phyloP scores from a whole-genome alignment of 75 land plant species.

The Chamaecyparis obtusa region DNA sequence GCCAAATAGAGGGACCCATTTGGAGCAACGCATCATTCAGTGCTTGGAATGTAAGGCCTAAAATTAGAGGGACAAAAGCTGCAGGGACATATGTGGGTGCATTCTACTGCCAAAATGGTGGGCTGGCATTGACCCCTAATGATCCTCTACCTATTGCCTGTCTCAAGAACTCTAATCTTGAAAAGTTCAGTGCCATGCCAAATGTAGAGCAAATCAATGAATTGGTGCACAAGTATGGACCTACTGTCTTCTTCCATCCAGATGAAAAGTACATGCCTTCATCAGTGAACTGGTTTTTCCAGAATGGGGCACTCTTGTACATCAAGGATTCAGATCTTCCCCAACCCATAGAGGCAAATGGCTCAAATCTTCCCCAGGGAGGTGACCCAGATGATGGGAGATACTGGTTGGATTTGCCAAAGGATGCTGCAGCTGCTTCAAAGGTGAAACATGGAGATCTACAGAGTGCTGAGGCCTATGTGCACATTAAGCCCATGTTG shows the following conservation, averaged over 20 bases:
- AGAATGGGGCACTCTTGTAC: constrained; percentile 29
- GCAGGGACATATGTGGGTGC: constrained; percentile 22
- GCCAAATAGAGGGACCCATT: constrained; percentile 10
- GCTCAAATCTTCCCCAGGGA: constrained; percentile 37
- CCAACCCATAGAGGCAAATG: constrained; percentile 12
- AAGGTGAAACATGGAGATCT: constrained; percentile 27
- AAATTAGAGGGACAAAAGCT: constrained; percentile 8
- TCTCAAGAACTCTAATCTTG: constrained; percentile 12
- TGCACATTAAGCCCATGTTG: constrained; percentile 37
- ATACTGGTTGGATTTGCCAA: constrained; percentile 40
- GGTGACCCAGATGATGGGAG: constrained; percentile 27
- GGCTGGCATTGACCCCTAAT: neutral
- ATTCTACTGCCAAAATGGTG: constrained; percentile 15
- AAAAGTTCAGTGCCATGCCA: constrained; percentile 24
- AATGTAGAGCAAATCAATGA: constrained; percentile 18
- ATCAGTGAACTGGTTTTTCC: constrained; percentile 37
- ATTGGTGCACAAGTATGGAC: constrained; percentile 21
- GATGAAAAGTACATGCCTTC: constrained; percentile 30
- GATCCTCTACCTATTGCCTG: constrained; percentile 22
- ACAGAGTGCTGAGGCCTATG: constrained; percentile 23
- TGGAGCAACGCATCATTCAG: constrained; percentile 19
- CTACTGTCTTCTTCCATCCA: constrained; percentile 38
- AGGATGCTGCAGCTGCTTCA: constrained; percentile 23
- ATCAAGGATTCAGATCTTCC: neutral
- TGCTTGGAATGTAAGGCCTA: constrained; percentile 25